Evolutionary conservation across 2,329 filamentous ascomycete species (phyloP), one percentile per base, ranked within the genome.

Genomic region (Trichoderma koningiopsis): DNA sequence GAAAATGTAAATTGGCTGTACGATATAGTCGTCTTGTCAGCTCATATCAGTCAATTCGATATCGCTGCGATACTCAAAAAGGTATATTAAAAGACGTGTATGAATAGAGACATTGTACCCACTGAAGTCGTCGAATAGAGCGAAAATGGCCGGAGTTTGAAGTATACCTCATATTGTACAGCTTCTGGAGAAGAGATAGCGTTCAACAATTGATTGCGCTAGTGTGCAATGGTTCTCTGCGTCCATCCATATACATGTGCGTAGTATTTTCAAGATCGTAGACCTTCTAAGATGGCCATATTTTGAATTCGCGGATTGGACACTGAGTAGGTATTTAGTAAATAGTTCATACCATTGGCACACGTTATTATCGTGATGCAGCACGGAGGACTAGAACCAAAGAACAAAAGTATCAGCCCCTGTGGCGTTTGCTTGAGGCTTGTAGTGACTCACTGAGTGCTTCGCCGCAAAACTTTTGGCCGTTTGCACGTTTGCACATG

Each of bases 21-120:
- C 33, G 69, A 61, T 71, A 67, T 55, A 59, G 58, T 59, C 47
- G 49, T 27, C 31, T 19, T n/a, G 7, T 16, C 22, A 24, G 55
- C 40, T 47, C 40, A 47, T 22, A 35, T 27, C 16, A 58, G 52
- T 22, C 14, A 10, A 33, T 22, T 40, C 59, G 55, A 37, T 49
- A 24, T 10, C 19, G 40, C 27, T 24, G 22, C 16, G 22, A 49
- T 13, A 13, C 47, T 49, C n/a, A 10, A 67, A 4, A 16, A 66
- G 24, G 24, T 19, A 29, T n/a, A 47, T 27, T 27, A 66, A 22
- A n/a, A 37, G 40, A 29, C 24, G 35, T 19, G 53, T 52, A 35
- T 22, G 49, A 37, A 49, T 40, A 55, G 49, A 64, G 22, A 16
- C 6, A n/a, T 31, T 64, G 31, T 22, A 19, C 5, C 24, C 10